Percentiles rank a stretch among this genome's conserved stretches.
Conservation (phyloP, 306 rosid genomes). For the Fragaria ananassa region DNA sequence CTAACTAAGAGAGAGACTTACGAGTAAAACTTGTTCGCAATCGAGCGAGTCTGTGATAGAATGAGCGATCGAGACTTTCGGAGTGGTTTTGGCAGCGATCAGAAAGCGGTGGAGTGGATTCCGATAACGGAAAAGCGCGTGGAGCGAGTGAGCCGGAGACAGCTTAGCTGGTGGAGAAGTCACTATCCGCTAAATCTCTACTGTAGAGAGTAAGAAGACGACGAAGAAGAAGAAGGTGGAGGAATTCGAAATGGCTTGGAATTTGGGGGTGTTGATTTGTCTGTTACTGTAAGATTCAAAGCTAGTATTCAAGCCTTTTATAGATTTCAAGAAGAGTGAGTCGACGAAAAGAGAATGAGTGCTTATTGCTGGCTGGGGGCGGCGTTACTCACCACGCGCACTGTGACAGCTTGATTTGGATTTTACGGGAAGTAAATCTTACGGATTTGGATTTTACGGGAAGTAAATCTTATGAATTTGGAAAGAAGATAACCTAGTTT, state of each 20-base stretch:
- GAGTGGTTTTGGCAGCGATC: background rate
- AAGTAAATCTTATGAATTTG: background rate
- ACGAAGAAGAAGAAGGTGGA: background rate
- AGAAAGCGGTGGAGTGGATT: background rate
- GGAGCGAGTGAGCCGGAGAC: background rate
- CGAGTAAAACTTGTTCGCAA: background rate
- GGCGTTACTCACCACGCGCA: background rate
- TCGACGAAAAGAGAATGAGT: background rate
- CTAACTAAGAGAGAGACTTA: background rate
- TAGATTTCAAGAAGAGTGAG: background rate
- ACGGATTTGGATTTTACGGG: background rate
- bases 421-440: no score
- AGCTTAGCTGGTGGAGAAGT: background rate
- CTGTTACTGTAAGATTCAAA: background rate
- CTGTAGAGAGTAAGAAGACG: background rate
- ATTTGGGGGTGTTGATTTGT: background rate
- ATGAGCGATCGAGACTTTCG: background rate
- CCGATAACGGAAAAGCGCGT: conserved; percentile 4
- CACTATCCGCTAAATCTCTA: background rate
- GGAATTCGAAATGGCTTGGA: background rate
- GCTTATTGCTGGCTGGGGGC: background rate
- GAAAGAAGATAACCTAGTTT: background rate
- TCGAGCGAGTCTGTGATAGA: background rate
- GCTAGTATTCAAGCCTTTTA: background rate
- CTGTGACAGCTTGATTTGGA: background rate